Evolutionary conservation across 352 stramenopile species (phyloP).

Genomic region (Pythium chondricola): DNA sequence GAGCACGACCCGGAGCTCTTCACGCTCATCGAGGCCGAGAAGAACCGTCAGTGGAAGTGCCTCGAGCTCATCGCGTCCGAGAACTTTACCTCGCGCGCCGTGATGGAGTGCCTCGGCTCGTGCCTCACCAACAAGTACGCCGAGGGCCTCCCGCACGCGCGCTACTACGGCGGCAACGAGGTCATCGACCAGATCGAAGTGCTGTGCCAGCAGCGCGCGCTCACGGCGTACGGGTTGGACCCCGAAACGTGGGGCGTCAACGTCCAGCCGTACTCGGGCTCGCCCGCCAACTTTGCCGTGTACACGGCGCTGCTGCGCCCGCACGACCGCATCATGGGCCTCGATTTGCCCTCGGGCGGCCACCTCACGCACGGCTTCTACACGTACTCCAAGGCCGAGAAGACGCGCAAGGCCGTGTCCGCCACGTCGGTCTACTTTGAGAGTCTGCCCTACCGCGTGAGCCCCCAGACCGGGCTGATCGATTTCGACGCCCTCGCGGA

Average conservation of each 20-base stretch:
- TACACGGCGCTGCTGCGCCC: constrained; percentile 97
- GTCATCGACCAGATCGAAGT: constrained; percentile 98
- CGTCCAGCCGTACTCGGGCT: constrained; percentile 97
- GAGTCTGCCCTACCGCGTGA: constrained; percentile 96
- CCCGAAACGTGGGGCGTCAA: constrained; percentile 95
- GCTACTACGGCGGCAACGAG: constrained; percentile 99
- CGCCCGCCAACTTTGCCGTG: constrained; percentile 98
- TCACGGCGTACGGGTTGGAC: constrained; percentile 96
- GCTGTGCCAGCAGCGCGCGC: constrained; percentile 96
- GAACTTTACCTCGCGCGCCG: constrained; percentile 98
- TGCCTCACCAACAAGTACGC: constrained; percentile 99
- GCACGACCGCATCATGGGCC: constrained; percentile 99
- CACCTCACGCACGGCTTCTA: constrained; percentile 99
- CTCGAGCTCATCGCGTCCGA: constrained; percentile 99
- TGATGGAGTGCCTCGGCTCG: constrained; percentile 98
- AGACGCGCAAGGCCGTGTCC: constrained; percentile 95
- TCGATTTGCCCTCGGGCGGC: constrained; percentile 97
- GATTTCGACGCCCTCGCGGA: constrained; percentile 96
- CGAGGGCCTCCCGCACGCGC: constrained; percentile 91
- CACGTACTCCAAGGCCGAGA: constrained; percentile 96
- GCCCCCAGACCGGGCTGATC: constrained; percentile 93
- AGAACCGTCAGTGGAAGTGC: constrained; percentile 96
- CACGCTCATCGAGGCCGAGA: constrained; percentile 98
- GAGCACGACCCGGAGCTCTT: constrained; percentile 97
- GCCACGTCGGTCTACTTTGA: constrained; percentile 99